Evolutionary conservation across 1,139 yeast genomes (phyloP), one percentile per base, ranked within the genome.

Genomic region (Magnusiomyces fungicola): DNA sequence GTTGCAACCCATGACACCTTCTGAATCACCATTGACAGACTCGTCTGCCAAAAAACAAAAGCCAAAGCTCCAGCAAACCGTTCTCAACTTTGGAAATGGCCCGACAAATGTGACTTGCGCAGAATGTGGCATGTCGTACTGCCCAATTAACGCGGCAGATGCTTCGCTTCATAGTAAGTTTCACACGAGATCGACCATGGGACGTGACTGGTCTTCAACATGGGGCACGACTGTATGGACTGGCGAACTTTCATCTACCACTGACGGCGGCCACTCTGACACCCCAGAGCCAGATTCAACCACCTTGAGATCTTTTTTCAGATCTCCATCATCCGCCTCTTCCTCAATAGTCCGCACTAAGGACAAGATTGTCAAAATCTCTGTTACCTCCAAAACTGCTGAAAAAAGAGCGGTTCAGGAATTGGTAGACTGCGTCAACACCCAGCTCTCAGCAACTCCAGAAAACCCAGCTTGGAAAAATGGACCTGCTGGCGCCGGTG

Each of bases 101-200:
- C 5, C 50, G 37, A 30, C 46, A 10, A 43, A 45, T 30, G 66
- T 63, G 7, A 72, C 79, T 0, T 82, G 89, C 58, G 53, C 63
- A 7, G 68, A 67, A 30, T 83, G 90, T 64, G 78, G 78, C 5
- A 81, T 82, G 87, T 69, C 83, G 2, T 82, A 75, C 58, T 62
- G 71, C 48, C 65, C 72, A 3, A 69, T 72, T 51, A 58, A 79
- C 12, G 61, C 68, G 14, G 60, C 67, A 22, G 89, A 82, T 54
- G 61, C 61, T 24, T 66, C 66, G 32, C 51, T 73, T 12, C 92
- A 83, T 57, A 58, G 64, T 0, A 70, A 67, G 56, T 78, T 63
- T 47, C 68, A 64, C 48, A 48, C 56, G 4, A 56, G 58, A 72
- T 63, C 89, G 74, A 57, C 61, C 60, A 42, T 65, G 64, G 50